Conservation (phyloP, 2,329 filamentous ascomycete species). For the Fusarium sarcochroum region DNA sequence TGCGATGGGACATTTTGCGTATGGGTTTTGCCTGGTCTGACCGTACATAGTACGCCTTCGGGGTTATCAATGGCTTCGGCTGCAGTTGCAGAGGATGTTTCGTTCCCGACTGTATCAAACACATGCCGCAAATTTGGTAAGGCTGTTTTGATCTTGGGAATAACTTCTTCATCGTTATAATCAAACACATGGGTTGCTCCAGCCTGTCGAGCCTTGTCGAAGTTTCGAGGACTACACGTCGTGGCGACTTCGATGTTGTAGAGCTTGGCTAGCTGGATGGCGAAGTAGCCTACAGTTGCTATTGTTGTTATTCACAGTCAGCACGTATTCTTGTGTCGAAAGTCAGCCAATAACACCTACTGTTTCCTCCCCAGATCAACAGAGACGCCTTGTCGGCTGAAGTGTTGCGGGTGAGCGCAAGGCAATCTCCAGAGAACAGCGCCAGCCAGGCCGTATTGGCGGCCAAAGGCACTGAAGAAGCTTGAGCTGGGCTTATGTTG, state of each 20-base stretch:
- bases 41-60: constrained; percentile 55
- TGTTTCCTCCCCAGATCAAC: constrained; percentile 60
- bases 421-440: constrained; percentile 54
- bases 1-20: constrained; percentile 53
- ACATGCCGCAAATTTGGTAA: constrained; percentile 53
- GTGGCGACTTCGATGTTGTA: constrained; percentile 52
- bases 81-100: constrained; percentile 51
- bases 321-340: rapidly evolving
- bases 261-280: constrained; percentile 52
- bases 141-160: constrained; percentile 51
- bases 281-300: constrained; percentile 38
- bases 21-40: constrained; percentile 58
- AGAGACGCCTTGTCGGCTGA: constrained; percentile 30
- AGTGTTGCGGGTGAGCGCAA: constrained; percentile 46
- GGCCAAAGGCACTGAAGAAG: constrained; percentile 56
- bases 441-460: constrained; percentile 56
- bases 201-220: constrained; percentile 48
- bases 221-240: constrained; percentile 53
- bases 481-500: constrained; percentile 45
- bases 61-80: constrained; percentile 45
- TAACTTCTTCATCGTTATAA: constrained; percentile 55
- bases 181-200: constrained; percentile 57
- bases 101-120: constrained; percentile 60
- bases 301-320: rapidly evolving
- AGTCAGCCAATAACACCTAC: constrained; percentile 4